phyloP scores from a whole-genome alignment of 2,329 filamentous ascomycete genomes.

The Paraphoma sp. region DNA sequence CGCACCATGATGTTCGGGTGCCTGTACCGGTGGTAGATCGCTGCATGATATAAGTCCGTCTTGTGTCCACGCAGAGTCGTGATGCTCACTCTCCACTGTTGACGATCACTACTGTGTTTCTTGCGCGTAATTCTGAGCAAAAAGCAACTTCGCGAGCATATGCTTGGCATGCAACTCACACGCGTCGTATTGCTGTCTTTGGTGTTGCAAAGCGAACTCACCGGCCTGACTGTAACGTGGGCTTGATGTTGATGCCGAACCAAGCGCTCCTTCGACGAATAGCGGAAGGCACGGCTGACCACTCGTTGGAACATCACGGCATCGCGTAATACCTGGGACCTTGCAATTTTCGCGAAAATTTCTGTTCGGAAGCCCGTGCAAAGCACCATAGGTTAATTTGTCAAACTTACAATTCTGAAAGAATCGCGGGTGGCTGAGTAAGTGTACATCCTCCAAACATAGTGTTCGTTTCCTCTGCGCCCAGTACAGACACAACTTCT shows the following conservation, averaged over 20 bases:
- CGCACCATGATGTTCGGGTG: background rate
- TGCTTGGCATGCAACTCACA: background rate
- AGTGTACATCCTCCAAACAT: no score
- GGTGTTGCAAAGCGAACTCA: background rate
- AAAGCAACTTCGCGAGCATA: slow-evolving; percentile 2
- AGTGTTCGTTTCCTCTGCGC: no score
- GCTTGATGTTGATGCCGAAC: background rate
- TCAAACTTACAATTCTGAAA: no score
- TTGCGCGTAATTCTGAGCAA: background rate
- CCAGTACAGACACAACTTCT: no score
- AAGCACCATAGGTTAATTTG: no score
- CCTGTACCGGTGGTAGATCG: background rate
- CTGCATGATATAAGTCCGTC: background rate
- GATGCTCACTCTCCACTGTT: background rate
- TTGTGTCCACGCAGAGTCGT: background rate
- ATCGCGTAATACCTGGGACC: no score
- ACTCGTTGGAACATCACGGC: no score
- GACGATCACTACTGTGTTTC: background rate
- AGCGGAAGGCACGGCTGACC: background rate
- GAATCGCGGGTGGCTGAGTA: no score
- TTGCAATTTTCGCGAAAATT: no score
- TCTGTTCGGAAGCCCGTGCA: no score
- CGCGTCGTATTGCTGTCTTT: background rate
- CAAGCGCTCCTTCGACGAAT: background rate
- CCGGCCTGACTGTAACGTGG: background rate